Percentiles rank a stretch among this genome's conserved stretches.
These are phyloP conservation scores for Emergomyces pasteurianus DNA, from an alignment of 2,329 filamentous ascomycete genomes.

Conservation along the genomic window DNA sequence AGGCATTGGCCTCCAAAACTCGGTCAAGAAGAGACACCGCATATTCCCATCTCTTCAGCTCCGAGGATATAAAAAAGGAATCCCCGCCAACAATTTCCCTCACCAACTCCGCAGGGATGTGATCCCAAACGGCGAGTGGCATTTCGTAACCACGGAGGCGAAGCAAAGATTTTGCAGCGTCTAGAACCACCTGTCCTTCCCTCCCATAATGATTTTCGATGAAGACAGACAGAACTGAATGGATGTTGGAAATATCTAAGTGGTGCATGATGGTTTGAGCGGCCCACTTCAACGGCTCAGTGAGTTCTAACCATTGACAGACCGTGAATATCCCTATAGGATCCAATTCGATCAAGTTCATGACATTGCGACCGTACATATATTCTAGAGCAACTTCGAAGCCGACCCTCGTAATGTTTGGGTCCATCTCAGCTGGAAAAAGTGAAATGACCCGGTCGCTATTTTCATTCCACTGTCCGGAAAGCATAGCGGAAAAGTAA, in stretches of 20 bases:
- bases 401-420: neutral
- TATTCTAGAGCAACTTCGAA: neutral
- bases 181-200: neutral
- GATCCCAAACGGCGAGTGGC: neutral
- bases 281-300: neutral
- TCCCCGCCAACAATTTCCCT: neutral
- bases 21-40: neutral
- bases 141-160: neutral
- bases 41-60: neutral
- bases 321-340: neutral
- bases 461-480: neutral
- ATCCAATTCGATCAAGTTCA: neutral
- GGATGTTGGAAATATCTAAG: neutral
- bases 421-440: neutral
- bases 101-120: neutral
- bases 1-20: neutral
- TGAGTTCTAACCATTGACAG: neutral
- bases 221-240: neutral
- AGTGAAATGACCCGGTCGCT: neutral
- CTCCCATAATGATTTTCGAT: neutral
- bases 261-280: neutral
- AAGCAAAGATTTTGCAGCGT: neutral
- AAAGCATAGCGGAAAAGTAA: neutral
- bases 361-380: neutral
- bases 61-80: neutral